Evolutionary conservation across 1,284 basidiomycete species (phyloP), one percentile per base, ranked within the genome.

Genomic region (Taiwanofungus camphoratus): DNA sequence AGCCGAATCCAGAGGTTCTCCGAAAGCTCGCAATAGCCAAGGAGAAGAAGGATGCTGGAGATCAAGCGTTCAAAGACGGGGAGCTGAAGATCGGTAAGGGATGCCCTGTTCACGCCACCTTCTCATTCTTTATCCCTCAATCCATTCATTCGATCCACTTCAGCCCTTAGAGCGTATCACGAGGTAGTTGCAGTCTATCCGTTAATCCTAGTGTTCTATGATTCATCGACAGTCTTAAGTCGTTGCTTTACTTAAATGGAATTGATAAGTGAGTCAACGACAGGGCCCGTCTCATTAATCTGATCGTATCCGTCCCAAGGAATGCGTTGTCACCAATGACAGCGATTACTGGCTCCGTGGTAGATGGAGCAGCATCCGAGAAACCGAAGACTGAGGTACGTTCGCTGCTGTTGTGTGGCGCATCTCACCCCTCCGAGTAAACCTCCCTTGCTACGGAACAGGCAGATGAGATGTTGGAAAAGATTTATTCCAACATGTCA

Each of bases 401-500:
- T 42, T 6, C 23, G 20, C 41, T 24, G 33, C n/a, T 15, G 21
- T 9, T 11, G 23, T 26, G n/a, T 30, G n/a, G 9, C 15, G 7
- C 22, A 15, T 9, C 24, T 44, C 7, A 24, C 24, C 23, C 23
- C 32, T 27, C 18, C 21, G 34, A 18, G 12, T 32, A 27, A 27
- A 21, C 37, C n/a, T 19, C 34, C 35, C 34, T 18, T 21, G 20
- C 27, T 18, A 36, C 34, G 23, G 16, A 5, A 16, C 20, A 90
- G 87, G 70, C 77, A 11, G 86, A 90, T 58, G 68, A 79, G 16
- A 69, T 87, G 33, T 59, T 87, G 20, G 86, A 85, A 62, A 90
- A 86, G 66, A 78, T 89, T 32, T 86, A 90, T 52, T 74, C 81
- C 3, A 90, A 89, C 46, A 84, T 86, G 82, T 76, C 81, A 3